A percentile compares a stretch with the other conserved stretches of the same genome.
These are phyloP conservation scores for Marasmius fiardii DNA, from an alignment of 1,284 basidiomycete species.

Conservation along the genomic window DNA sequence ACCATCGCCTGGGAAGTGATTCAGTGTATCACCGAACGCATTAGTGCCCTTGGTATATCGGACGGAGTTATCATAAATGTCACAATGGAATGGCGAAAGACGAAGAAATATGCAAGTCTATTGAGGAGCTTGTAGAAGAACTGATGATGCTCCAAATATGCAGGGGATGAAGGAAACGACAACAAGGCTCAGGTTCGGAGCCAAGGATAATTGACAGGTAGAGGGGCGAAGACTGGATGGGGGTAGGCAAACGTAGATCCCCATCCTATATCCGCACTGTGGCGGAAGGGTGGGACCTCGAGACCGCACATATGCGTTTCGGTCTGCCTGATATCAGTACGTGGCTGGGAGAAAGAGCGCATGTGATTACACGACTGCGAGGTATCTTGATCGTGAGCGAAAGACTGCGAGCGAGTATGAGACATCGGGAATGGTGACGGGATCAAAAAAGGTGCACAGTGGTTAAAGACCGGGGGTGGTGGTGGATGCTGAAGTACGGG, in stretches of 20 bases:
- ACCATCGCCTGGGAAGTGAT: conserved; percentile 4
- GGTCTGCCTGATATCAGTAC: conserved; percentile 31
- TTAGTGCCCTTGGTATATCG: neutral
- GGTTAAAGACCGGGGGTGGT: conserved; percentile 33
- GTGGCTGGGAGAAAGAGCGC: conserved; percentile 62
- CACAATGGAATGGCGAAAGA: neutral
- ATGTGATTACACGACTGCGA: conserved; percentile 43
- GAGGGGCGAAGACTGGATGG: neutral
- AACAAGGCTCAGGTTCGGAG: neutral
- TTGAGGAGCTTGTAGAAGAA: neutral
- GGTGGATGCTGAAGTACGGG: conserved; percentile 27
- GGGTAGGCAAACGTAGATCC: neutral
- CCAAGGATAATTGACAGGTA: neutral
- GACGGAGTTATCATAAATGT: conserved; percentile 1
- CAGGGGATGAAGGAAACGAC: neutral
- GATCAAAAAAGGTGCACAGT: conserved; percentile 36
- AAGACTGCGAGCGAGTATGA: conserved; percentile 55
- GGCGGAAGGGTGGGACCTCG: neutral
- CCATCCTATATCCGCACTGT: neutral
- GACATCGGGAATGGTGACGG: conserved; percentile 30
- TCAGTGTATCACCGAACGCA: conserved; percentile 2
- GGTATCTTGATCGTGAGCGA: conserved; percentile 50
- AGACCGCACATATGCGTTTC: neutral
- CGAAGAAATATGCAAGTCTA: conserved; percentile 1
- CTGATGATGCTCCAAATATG: neutral